Evolutionary conservation across 805 yeast genomes (phyloP).

Genomic region (Monosporozyma aerobia): DNA sequence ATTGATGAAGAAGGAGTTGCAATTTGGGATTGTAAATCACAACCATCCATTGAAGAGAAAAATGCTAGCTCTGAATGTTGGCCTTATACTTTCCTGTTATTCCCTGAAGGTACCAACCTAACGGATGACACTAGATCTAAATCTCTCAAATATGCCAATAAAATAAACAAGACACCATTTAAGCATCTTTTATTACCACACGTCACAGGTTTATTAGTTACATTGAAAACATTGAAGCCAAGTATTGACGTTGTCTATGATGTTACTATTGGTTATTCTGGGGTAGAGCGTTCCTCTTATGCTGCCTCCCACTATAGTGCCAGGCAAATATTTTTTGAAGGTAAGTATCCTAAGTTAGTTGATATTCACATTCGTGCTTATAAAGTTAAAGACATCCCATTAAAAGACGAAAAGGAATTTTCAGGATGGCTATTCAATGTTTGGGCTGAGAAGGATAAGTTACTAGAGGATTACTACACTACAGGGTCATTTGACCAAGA

Average conservation of each 20-base stretch:
- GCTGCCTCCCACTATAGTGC: slow-evolving; percentile 76
- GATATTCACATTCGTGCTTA: slow-evolving; percentile 56
- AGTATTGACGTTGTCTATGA: slow-evolving; percentile 62
- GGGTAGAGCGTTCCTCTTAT: slow-evolving; percentile 48
- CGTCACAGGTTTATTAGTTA: slow-evolving; percentile 64
- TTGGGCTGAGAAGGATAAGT: slow-evolving; percentile 73
- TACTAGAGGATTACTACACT: slow-evolving; percentile 52
- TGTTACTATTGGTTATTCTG: slow-evolving; percentile 74
- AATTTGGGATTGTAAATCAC: slow-evolving; percentile 19
- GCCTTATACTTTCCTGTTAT: slow-evolving; percentile 66
- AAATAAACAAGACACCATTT: slow-evolving; percentile 40
- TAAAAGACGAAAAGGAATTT: slow-evolving; percentile 45
- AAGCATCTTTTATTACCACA: slow-evolving; percentile 74
- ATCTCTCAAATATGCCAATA: slow-evolving; percentile 49
- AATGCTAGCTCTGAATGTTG: slow-evolving; percentile 21
- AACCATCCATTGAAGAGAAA: slow-evolving; percentile 15
- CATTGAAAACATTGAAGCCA: slow-evolving; percentile 45
- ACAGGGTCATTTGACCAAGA: slow-evolving; percentile 41
- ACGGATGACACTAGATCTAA: slow-evolving; percentile 54
- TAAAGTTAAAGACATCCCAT: slow-evolving; percentile 55
- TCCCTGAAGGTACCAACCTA: slow-evolving; percentile 92
- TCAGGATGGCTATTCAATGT: slow-evolving; percentile 63
- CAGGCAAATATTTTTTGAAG: slow-evolving; percentile 51
- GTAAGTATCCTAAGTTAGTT: slow-evolving; percentile 61
- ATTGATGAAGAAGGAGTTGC: slow-evolving; percentile 23